Conservation (phyloP, 352 stramenopile species). For the Lagenidium giganteum region DNA sequence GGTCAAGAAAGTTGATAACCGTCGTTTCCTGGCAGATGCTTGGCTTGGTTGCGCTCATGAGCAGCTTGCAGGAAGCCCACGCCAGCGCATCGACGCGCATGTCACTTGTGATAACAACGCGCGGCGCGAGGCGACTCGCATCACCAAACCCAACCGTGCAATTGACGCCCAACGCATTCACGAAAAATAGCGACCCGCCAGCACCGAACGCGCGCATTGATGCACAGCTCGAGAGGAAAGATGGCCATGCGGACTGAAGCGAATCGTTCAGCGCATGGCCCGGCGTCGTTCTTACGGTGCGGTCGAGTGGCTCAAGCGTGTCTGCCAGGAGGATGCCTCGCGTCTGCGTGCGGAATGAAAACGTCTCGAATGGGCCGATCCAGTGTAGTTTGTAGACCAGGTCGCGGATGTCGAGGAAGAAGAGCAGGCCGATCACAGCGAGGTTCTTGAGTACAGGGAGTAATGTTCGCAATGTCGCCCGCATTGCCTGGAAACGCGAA, state of each 20-base stretch:
- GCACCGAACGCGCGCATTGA: constrained; percentile 5
- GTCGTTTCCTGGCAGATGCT: constrained; percentile 2
- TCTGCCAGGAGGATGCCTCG: constrained; percentile 4
- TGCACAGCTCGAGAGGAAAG: constrained; percentile 8
- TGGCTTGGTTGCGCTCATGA: constrained; percentile 3
- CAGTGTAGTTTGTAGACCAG: constrained; percentile 16
- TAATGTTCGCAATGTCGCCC: background rate
- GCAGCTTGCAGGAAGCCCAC: constrained; percentile 5
- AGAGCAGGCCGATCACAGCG: constrained; percentile 8
- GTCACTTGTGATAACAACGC: constrained; percentile 1
- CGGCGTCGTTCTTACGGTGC: too few species aligned
- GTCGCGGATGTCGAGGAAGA: constrained; percentile 14
- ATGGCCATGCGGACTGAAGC: constrained; percentile 11
- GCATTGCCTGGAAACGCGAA: too few species aligned
- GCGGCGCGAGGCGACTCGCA: background rate
- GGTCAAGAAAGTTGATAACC: constrained; percentile 1
- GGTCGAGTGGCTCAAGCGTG: constrained; percentile 1
- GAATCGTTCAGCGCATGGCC: too few species aligned
- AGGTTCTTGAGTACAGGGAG: constrained; percentile 12
- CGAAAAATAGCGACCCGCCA: constrained; percentile 6
- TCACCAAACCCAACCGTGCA: constrained; percentile 3
- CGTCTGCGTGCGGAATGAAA: constrained; percentile 9
- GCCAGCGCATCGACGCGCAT: constrained; percentile 6
- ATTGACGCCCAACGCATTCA: constrained; percentile 10
- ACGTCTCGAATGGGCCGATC: constrained; percentile 15